Evolutionary conservation across 768 basidiomycete species (phyloP).

Genomic region (Strobilomyces confusus): DNA sequence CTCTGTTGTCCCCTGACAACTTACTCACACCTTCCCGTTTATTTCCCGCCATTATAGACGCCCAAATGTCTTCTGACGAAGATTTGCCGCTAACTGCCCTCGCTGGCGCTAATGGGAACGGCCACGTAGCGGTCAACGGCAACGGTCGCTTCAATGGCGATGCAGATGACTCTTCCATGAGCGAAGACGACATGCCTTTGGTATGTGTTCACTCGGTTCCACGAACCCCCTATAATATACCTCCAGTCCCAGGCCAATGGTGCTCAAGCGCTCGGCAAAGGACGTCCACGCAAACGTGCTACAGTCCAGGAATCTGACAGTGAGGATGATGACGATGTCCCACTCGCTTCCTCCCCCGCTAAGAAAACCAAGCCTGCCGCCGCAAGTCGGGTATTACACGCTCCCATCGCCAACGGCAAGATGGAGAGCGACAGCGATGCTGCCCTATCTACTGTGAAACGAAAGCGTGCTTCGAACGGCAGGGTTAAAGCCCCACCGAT

Average conservation of each 20-base stretch:
- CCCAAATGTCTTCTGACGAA: conserved; percentile 55
- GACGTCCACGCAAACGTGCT: conserved; percentile 50
- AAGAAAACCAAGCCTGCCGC: conserved; percentile 43
- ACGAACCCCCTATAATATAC: conserved; percentile 26
- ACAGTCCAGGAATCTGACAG: conserved; percentile 51
- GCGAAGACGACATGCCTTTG: conserved; percentile 69
- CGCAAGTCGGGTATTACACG: conserved; percentile 38
- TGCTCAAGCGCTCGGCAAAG: conserved; percentile 36
- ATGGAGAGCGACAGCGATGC: conserved; percentile 39
- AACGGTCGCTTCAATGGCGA: conserved; percentile 38
- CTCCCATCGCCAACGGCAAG: conserved; percentile 37
- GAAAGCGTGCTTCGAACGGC: conserved; percentile 43
- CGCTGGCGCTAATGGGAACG: conserved; percentile 41
- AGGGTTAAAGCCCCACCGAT: conserved; percentile 52
- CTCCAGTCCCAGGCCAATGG: conserved; percentile 52
- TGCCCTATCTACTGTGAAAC: conserved; percentile 41
- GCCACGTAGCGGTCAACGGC: conserved; percentile 42
- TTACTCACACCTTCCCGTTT: neutral
- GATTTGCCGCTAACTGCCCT: conserved; percentile 45
- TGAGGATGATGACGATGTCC: conserved; percentile 64
- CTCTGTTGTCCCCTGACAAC: conserved; percentile 5
- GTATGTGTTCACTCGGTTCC: conserved; percentile 39
- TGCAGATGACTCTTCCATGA: conserved; percentile 47
- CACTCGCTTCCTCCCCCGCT: conserved; percentile 67
- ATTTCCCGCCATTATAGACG: conserved; percentile 22